These are phyloP conservation scores for Leishmania martiniquensis DNA, from an alignment of 208 protist species.

Conservation along the genomic window DNA sequence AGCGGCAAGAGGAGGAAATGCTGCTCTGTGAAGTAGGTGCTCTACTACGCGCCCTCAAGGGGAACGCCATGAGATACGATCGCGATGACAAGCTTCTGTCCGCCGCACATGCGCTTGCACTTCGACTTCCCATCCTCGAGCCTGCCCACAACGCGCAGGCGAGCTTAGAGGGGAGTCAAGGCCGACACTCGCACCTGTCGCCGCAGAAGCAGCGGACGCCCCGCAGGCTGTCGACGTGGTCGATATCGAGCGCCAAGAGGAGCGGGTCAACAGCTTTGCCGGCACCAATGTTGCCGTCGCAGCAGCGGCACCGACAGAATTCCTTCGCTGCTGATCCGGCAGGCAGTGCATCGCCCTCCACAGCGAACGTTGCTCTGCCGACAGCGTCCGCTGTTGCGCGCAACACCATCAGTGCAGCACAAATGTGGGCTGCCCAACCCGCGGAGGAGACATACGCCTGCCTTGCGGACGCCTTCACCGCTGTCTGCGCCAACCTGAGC, in stretches of 20 bases:
- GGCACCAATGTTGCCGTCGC: not conserved
- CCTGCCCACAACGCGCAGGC: not conserved
- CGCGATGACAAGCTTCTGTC: constrained; percentile 48
- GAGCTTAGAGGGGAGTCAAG: not conserved
- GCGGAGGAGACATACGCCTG: constrained; percentile 27
- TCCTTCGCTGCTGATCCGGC: not conserved
- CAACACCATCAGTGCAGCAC: constrained; percentile 8
- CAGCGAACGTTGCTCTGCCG: not conserved
- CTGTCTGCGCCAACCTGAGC: constrained; percentile 34
- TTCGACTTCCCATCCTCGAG: constrained; percentile 30
- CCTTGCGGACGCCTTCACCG: constrained; percentile 65
- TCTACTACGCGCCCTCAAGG: constrained; percentile 63
- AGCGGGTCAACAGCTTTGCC: not conserved
- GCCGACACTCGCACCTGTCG: not conserved
- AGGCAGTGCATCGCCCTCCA: not conserved
- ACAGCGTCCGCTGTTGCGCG: not conserved
- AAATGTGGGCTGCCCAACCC: constrained; percentile 40
- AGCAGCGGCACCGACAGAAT: not conserved
- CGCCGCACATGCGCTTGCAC: constrained; percentile 40
- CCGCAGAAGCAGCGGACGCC: constrained; percentile 4
- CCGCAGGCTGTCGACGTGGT: constrained; percentile 14
- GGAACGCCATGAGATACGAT: constrained; percentile 44
- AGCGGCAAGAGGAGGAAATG: constrained; percentile 11
- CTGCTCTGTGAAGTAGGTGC: constrained; percentile 38
- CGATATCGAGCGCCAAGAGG: constrained; percentile 15